Percentiles rank a stretch among this genome's conserved stretches.
Conservation (phyloP, 176 grass and related monocot species). For the Coix lacrymajobi region DNA sequence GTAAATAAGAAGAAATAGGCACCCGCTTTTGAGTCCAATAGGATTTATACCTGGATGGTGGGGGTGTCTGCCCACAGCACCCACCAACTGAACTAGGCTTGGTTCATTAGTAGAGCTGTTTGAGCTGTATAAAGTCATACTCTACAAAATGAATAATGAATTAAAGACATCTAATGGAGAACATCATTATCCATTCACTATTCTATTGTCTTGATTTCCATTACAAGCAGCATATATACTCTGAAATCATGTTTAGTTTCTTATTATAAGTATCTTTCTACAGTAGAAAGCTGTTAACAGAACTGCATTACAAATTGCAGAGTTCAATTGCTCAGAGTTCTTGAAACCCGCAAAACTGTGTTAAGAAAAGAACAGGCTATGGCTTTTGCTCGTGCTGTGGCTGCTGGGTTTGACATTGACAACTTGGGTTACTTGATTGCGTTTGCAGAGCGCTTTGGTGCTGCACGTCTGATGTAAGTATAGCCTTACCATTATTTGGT, state of each 20-base stretch:
- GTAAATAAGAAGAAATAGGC: background rate
- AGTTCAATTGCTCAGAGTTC: constrained; percentile 87
- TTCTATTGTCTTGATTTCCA: constrained; percentile 6
- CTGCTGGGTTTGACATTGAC: constrained; percentile 91
- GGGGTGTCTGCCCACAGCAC: background rate
- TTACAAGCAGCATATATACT: background rate
- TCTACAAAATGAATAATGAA: background rate
- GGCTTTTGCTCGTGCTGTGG: constrained; percentile 90
- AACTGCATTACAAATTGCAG: constrained; percentile 45
- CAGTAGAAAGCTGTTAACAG: background rate
- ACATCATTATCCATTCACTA: background rate
- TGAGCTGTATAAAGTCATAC: background rate
- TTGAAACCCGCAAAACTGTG: constrained; percentile 84
- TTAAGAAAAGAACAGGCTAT: constrained; percentile 95
- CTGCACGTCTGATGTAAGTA: constrained; percentile 75
- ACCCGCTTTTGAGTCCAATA: background rate
- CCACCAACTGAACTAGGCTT: background rate
- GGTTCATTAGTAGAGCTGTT: background rate
- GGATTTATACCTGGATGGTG: background rate
- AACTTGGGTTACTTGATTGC: constrained; percentile 64
- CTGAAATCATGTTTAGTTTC: background rate
- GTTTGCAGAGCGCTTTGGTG: constrained; percentile 78
- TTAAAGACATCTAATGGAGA: background rate
- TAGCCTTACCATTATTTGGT: background rate
- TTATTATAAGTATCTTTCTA: constrained; percentile 15